Evolutionary conservation across 176 grass and related monocot species (phyloP), one percentile per base, ranked within the genome.

Genomic region (Oryza officinalis): DNA sequence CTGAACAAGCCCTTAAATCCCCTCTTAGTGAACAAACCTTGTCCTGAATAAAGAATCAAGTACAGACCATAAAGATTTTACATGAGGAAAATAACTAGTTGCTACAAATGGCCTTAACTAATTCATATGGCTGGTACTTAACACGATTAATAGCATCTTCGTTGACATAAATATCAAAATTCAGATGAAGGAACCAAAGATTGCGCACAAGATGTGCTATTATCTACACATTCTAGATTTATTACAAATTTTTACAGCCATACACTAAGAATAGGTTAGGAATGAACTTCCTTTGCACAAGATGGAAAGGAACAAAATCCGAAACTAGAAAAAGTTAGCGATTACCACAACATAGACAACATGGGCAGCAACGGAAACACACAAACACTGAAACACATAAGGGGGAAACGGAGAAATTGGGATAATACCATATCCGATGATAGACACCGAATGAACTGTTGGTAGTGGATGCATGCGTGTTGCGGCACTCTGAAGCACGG

Each of bases 11-110:
- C 96, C 83, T 72, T 94, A 67, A 96, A 87, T 8, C 96, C 96
- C 77, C 92, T 99, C 81, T 96, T 95, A 47, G 76, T 83, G 65
- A 99, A 23, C 86, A 99, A 80, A 38, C 96, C 96, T 94, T 91
- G 92, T 67, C 96, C 93, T 99, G 87, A n/a, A 76, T 75, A 75
- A 83, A 25, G 6, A 86, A 31, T 6, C 18, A 10, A 63, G 54
- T 26, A 2, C 18, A 27, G 38, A 79, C 8, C 13, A 63, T 75
- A 87, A 83, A 43, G 7, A 67, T 50, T 77, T 86, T 49, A 22
- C 40, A 14, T 0, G 22, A 69, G 66, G 28, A 64, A 64, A 31
- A 40, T 33, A 84, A 40, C 20, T 31, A 47, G 32, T 70, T 43
- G 28, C 44, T 46, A 41, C 74, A 71, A 4, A 35, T 38, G 15